Percentiles rank a stretch among this genome's conserved stretches.
phyloP scores from a whole-genome alignment of 257 asterid species.

The Schizonepeta tenuifolia region DNA sequence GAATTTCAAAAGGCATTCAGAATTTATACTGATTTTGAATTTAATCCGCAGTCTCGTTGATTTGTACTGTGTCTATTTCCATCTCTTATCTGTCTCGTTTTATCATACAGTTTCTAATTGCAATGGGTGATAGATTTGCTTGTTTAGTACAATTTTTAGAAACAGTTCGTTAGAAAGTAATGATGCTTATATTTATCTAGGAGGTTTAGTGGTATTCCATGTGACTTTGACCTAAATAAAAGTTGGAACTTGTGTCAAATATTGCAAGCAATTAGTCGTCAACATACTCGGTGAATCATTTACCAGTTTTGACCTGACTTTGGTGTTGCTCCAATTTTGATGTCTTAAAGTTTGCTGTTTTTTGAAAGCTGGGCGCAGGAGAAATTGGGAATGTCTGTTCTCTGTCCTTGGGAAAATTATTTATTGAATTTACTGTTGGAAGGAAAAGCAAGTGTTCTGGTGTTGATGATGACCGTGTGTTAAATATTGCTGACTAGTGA shows the following conservation, averaged over 20 bases:
- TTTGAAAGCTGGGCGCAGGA: constrained; percentile 44
- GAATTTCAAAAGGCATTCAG: not conserved
- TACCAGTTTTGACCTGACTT: constrained; percentile 27
- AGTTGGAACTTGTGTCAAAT: not conserved
- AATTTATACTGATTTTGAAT: constrained; percentile 21
- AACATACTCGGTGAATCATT: constrained; percentile 15
- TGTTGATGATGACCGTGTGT: constrained; percentile 43
- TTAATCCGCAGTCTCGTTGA: not conserved
- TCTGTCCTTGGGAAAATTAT: constrained; percentile 38
- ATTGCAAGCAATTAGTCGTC: constrained; percentile 15
- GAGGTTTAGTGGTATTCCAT: constrained; percentile 13
- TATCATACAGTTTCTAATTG: constrained; percentile 14
- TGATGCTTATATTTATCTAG: constrained; percentile 4
- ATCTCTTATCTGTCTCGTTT: not conserved
- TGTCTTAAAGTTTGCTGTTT: constrained; percentile 13
- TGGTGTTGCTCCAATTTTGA: constrained; percentile 23
- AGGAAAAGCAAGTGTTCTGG: constrained; percentile 31
- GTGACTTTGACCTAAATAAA: not conserved
- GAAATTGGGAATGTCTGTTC: constrained; percentile 35
- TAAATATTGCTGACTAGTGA: constrained; percentile 34
- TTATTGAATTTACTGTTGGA: constrained; percentile 36
- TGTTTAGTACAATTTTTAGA: constrained; percentile 17
- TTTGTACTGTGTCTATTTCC: not conserved
- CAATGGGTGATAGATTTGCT: constrained; percentile 7
- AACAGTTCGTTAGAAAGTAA: not conserved